Percentiles rank a stretch among this genome's conserved stretches.
These are phyloP conservation scores for Clarireedia hainanense DNA, from an alignment of 2,329 filamentous ascomycete species.

Conservation along the genomic window DNA sequence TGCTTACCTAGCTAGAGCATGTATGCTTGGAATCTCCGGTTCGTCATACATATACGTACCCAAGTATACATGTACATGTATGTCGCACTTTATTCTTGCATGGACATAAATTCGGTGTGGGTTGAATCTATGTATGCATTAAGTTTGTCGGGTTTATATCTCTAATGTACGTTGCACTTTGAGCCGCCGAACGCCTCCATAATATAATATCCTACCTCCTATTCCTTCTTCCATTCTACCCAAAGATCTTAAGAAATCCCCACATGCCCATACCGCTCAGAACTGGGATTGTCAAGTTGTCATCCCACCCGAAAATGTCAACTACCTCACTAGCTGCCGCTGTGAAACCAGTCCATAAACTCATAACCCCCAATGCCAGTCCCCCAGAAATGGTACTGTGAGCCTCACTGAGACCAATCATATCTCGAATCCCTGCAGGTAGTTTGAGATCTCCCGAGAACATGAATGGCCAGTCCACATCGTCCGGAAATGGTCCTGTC, in stretches of 20 bases:
- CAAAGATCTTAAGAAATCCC: conserved; percentile 85
- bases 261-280: conserved; percentile 83
- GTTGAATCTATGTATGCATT: conserved; percentile 2
- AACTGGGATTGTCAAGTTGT: conserved; percentile 94
- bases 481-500: conserved; percentile 58
- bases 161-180: conserved; percentile 1
- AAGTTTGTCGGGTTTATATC: neutral
- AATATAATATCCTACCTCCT: neutral
- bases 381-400: conserved; percentile 60
- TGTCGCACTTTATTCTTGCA: neutral
- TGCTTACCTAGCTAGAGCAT: neutral
- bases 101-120: conserved; percentile 8
- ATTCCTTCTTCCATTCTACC: conserved; percentile 29
- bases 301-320: conserved; percentile 90
- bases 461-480: conserved; percentile 66
- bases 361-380: conserved; percentile 70
- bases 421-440: conserved; percentile 48
- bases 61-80: neutral
- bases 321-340: conserved; percentile 85
- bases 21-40: neutral
- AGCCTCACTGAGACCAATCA: conserved; percentile 51
- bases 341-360: conserved; percentile 79
- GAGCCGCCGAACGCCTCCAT: conserved; percentile 3
- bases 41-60: conserved; percentile 1
- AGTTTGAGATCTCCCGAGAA: conserved; percentile 72